phyloP scores from a whole-genome alignment of 129 eudicot genomes.

The Lactuca sativa region DNA sequence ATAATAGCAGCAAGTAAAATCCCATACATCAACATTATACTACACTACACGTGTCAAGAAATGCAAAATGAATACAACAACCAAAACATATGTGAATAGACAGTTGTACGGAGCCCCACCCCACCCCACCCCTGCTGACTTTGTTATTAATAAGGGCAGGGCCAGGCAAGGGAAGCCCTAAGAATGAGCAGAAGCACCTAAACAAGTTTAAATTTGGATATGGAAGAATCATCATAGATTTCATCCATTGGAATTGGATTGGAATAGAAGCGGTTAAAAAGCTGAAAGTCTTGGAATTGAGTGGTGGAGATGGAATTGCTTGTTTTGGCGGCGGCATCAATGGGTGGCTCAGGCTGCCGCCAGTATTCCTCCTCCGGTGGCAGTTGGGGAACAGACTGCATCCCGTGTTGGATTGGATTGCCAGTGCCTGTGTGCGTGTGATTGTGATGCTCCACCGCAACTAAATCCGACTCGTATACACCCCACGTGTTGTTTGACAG shows the following conservation, averaged over 20 bases:
- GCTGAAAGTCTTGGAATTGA: slow-evolving; percentile 44
- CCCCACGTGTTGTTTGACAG: slow-evolving; percentile 90
- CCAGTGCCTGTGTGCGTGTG: slow-evolving; percentile 37
- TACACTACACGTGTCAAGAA: background rate
- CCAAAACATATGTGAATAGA: background rate
- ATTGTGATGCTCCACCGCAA: slow-evolving; percentile 25
- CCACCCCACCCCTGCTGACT: no score
- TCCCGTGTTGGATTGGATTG: slow-evolving; percentile 19
- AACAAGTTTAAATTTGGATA: background rate
- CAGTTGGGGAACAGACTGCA: slow-evolving; percentile 44
- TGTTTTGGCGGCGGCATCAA: slow-evolving; percentile 30
- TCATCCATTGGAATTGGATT: slow-evolving; percentile 41
- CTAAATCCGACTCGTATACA: slow-evolving; percentile 45
- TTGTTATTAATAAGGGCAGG: no score
- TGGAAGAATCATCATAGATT: background rate
- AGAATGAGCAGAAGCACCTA: slow-evolving; percentile 1
- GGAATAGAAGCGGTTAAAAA: slow-evolving; percentile 51
- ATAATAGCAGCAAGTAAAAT: background rate
- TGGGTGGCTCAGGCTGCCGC: slow-evolving; percentile 48
- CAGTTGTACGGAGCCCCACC: background rate
- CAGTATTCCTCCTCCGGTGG: slow-evolving; percentile 51
- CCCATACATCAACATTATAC: no score
- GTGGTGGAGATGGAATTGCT: slow-evolving; percentile 9
- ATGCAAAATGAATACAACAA: background rate
- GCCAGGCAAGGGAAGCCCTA: background rate